A percentile compares a stretch with the other conserved stretches of the same genome.
phyloP scores from a whole-genome alignment of 345 rosid species.

The Salix suchowensis region DNA sequence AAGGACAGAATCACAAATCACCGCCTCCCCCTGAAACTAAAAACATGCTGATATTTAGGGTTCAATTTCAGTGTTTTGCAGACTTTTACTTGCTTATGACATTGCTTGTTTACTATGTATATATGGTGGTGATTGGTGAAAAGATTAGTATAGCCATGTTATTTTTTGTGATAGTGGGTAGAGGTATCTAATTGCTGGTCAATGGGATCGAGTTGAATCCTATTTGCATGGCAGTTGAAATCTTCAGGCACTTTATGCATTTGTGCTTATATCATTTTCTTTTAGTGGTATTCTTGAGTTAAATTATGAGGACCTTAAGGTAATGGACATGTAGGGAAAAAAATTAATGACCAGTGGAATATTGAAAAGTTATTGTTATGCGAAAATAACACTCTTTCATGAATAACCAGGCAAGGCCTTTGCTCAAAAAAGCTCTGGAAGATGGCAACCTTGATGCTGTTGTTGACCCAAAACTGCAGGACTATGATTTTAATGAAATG shows the following conservation, averaged over 20 bases:
- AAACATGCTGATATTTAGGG: background rate
- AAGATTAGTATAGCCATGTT: background rate
- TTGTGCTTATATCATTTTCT: background rate
- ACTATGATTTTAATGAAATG: constrained; percentile 16
- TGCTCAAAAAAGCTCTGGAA: constrained; percentile 41
- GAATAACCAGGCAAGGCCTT: constrained; percentile 27
- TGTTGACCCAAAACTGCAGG: constrained; percentile 17
- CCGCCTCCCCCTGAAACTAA: background rate
- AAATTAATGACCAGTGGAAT: background rate
- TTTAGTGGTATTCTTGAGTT: background rate
- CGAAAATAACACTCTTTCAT: constrained; percentile 10
- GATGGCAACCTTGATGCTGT: constrained; percentile 39
- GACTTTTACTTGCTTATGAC: background rate
- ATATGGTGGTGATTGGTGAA: background rate
- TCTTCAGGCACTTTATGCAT: background rate
- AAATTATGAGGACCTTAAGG: background rate
- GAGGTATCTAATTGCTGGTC: background rate
- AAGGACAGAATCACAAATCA: background rate
- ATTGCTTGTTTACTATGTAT: background rate
- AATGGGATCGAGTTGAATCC: background rate
- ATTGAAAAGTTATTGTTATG: background rate
- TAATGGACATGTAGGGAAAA: background rate
- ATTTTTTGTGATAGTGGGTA: background rate
- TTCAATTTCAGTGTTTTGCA: background rate
- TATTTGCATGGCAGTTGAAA: background rate